Conservation (phyloP, 257 asterid genomes). For the Solanum appendiculatum region DNA sequence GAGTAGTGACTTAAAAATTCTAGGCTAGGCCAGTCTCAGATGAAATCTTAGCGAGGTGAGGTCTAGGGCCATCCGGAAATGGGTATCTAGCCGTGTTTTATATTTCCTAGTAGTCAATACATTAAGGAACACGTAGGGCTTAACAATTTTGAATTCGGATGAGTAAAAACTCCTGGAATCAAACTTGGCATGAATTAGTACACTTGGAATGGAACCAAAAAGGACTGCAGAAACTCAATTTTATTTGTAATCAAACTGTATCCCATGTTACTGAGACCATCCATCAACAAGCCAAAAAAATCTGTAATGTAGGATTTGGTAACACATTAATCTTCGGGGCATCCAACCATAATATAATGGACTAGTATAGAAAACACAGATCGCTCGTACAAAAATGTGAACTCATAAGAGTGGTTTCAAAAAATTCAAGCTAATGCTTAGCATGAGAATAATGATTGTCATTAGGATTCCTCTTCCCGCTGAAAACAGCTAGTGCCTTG, state of each 20-base stretch:
- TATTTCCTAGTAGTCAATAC: too few species aligned
- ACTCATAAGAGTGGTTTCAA: not conserved
- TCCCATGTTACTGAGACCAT: not conserved
- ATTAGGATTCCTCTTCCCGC: constrained; percentile 86
- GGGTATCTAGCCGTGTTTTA: too few species aligned
- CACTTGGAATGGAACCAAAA: not conserved
- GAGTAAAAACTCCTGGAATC: too few species aligned
- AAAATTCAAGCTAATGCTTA: constrained; percentile 23
- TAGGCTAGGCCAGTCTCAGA: too few species aligned
- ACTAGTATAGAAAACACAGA: not conserved
- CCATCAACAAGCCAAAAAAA: not conserved
- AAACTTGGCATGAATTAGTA: too few species aligned
- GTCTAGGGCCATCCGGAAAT: too few species aligned
- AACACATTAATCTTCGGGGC: not conserved
- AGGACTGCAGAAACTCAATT: not conserved
- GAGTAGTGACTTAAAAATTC: too few species aligned
- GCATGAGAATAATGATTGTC: constrained; percentile 77
- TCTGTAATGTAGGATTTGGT: not conserved
- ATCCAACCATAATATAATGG: not conserved
- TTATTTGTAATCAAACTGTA: not conserved
- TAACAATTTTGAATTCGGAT: too few species aligned
- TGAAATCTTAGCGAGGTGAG: too few species aligned
- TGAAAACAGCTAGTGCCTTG: constrained; percentile 83
- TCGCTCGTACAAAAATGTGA: not conserved
- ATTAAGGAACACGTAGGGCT: too few species aligned